Conservation (phyloP, 2,329 filamentous ascomycete species). For the Camillea tinctor region DNA sequence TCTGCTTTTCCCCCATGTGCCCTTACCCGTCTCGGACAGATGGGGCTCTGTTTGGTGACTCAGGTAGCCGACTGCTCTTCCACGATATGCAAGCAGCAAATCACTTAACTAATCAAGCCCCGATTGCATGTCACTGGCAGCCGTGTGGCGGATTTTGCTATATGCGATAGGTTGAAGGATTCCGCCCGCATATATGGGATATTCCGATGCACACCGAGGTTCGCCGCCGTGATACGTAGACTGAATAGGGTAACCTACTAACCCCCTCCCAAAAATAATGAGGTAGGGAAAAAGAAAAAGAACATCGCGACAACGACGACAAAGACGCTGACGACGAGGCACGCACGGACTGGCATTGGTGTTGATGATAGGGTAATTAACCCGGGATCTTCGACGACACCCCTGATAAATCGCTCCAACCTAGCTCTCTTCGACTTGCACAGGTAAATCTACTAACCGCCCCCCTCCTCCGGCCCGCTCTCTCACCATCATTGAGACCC, state of each 20-base stretch:
- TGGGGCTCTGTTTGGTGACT: not conserved
- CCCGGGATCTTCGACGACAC: not conserved
- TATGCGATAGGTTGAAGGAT: conserved; percentile 12
- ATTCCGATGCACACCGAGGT: not conserved
- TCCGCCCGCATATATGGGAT: conserved; percentile 1
- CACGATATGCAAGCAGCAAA: conserved; percentile 19
- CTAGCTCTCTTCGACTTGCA: not conserved
- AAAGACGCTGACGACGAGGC: too few relatives aligned
- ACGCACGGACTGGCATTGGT: too few relatives aligned
- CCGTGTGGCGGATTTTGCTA: conserved; percentile 14
- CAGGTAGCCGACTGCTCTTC: not conserved
- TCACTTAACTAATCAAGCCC: conserved; percentile 23
- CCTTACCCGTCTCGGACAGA: not conserved
- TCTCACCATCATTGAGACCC: not conserved
- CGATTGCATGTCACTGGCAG: conserved; percentile 18
- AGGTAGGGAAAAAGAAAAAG: too few relatives aligned
- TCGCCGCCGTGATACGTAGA: not conserved
- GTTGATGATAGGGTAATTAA: not conserved
- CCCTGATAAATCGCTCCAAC: not conserved
- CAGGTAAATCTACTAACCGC: not conserved
- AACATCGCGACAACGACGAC: not conserved
- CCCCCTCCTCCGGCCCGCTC: not conserved
- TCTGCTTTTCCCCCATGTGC: not conserved
- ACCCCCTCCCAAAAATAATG: too few relatives aligned
- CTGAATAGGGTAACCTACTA: too few relatives aligned